A percentile compares a stretch with the other conserved stretches of the same genome.
These are phyloP conservation scores for Themeda triandra DNA, from an alignment of 176 grass and related monocot species.

Conservation along the genomic window DNA sequence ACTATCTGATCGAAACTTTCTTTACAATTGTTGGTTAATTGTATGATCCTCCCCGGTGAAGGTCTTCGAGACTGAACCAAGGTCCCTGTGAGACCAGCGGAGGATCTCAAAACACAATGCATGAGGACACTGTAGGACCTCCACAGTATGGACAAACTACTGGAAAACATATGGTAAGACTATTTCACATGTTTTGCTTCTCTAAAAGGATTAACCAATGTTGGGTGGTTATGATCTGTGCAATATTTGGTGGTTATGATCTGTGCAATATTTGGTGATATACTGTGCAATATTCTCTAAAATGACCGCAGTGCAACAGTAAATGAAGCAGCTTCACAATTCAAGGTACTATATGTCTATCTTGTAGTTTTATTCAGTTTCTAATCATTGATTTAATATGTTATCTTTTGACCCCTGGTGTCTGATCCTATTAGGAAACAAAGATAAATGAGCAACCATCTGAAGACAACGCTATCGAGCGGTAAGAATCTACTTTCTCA, in stretches of 20 bases:
- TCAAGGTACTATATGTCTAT: conserved; percentile 14
- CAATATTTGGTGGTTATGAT: conserved; percentile 17
- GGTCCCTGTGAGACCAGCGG: conserved; percentile 23
- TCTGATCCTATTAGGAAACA: conserved; percentile 20
- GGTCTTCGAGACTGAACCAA: conserved; percentile 37
- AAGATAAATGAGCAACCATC: neutral
- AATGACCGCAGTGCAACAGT: neutral
- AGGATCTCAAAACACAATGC: neutral
- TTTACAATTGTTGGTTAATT: neutral
- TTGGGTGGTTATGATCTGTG: neutral
- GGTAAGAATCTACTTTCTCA: conserved; percentile 24
- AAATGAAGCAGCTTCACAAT: conserved; percentile 12
- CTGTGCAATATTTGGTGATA: conserved; percentile 13
- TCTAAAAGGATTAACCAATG: neutral
- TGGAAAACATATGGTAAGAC: conserved; percentile 20
- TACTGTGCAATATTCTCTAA: conserved; percentile 1
- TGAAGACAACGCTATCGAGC: neutral
- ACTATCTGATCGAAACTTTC: conserved; percentile 13
- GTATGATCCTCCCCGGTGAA: conserved; percentile 26
- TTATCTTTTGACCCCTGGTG: neutral
- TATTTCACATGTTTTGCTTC: neutral
- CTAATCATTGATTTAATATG: neutral
- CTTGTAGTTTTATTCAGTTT: conserved; percentile 12
- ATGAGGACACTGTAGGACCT: neutral
- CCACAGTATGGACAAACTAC: neutral